These are phyloP conservation scores for Rhizodiscina lignyota DNA, from an alignment of 495 filamentous ascomycete genomes.

Conservation along the genomic window DNA sequence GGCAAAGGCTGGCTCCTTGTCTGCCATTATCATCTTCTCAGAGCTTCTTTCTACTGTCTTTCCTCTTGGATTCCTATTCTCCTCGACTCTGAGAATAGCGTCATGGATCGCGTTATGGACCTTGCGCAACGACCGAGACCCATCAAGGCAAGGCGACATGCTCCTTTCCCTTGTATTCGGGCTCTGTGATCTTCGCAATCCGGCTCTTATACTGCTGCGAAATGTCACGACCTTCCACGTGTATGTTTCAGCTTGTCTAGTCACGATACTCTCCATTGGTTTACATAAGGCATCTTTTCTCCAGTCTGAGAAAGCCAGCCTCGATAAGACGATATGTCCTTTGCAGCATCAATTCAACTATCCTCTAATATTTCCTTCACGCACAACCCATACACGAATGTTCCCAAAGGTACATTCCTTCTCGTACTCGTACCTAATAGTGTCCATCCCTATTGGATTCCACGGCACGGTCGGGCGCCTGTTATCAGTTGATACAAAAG, in stretches of 20 bases:
- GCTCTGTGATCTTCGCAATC: neutral
- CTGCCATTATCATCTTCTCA: neutral
- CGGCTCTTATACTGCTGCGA: neutral
- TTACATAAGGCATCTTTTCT: neutral
- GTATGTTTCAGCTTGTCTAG: neutral
- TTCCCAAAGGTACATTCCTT: constrained; percentile 48
- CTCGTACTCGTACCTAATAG: constrained; percentile 46
- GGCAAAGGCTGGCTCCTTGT: too few relatives aligned
- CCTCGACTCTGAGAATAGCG: neutral
- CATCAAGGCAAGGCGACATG: neutral
- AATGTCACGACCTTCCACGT: too few relatives aligned
- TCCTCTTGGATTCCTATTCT: neutral
- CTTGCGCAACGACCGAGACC: neutral
- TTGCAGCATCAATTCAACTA: neutral
- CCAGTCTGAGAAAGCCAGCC: neutral
- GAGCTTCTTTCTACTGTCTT: neutral
- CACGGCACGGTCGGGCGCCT: constrained; percentile 33
- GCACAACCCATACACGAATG: constrained; percentile 41
- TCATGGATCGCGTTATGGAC: neutral
- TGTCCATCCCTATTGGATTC: constrained; percentile 49
- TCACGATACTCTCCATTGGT: neutral
- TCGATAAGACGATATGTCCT: neutral
- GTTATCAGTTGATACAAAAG: constrained; percentile 30
- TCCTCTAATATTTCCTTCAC: constrained; percentile 32
- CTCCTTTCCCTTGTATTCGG: neutral